phyloP scores from a whole-genome alignment of 2,329 filamentous ascomycete genomes.

The Chalara sp. region DNA sequence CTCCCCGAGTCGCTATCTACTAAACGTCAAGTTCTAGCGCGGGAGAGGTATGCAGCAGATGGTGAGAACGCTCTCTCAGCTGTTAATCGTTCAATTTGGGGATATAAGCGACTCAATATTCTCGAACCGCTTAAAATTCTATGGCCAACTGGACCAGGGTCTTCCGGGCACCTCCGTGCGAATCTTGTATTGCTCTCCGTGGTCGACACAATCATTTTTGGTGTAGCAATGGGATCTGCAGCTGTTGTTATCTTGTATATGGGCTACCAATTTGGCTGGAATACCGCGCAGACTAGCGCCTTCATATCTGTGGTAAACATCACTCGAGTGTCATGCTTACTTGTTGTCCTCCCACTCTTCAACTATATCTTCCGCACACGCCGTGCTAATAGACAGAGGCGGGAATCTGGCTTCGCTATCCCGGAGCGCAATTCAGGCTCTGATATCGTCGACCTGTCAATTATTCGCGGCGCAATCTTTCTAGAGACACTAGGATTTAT shows the following conservation, averaged over 20 bases:
- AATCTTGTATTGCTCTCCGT: conserved; percentile 79
- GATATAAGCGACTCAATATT: conserved; percentile 52
- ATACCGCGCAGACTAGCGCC: conserved; percentile 68
- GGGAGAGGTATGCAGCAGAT: conserved; percentile 55
- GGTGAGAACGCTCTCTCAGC: conserved; percentile 25
- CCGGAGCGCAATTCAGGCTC: conserved; percentile 46
- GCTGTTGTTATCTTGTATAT: conserved; percentile 81
- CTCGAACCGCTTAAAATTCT: conserved; percentile 73
- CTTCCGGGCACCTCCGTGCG: conserved; percentile 53
- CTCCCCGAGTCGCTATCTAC: conserved; percentile 81
- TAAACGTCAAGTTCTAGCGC: conserved; percentile 62
- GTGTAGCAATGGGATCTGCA: conserved; percentile 72
- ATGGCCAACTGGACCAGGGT: conserved; percentile 62
- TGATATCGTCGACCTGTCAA: conserved; percentile 68
- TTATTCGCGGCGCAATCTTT: conserved; percentile 68
- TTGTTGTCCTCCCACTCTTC: conserved; percentile 68
- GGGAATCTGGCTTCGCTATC: conserved; percentile 56
- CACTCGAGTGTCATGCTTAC: conserved; percentile 65
- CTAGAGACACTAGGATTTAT: conserved; percentile 71
- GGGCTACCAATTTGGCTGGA: conserved; percentile 75
- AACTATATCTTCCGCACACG: conserved; percentile 64
- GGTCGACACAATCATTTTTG: conserved; percentile 77
- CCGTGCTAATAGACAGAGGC: conserved; percentile 18
- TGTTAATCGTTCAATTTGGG: conserved; percentile 21
- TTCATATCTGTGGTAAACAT: conserved; percentile 78